These are phyloP conservation scores for Amanita phalloides DNA, from an alignment of 768 basidiomycete species.

Conservation along the genomic window DNA sequence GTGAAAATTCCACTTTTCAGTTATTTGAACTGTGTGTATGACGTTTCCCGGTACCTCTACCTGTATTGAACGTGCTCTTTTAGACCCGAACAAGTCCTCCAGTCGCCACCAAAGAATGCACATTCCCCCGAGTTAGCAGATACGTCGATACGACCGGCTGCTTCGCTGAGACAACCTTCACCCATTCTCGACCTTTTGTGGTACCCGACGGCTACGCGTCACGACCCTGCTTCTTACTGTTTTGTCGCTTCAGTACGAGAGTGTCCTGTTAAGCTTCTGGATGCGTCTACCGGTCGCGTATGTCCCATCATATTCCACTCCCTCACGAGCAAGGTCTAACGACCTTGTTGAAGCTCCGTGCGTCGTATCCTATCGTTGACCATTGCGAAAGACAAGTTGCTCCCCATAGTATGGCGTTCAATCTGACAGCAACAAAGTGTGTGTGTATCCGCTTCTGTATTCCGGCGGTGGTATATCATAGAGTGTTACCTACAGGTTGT, in stretches of 20 bases:
- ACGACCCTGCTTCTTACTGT: slow-evolving; percentile 60
- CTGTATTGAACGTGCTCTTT: not conserved
- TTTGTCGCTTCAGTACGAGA: slow-evolving; percentile 80
- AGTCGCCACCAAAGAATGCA: not conserved
- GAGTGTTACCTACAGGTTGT: slow-evolving; percentile 38
- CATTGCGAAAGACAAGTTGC: slow-evolving; percentile 89
- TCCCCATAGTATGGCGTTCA: slow-evolving; percentile 78
- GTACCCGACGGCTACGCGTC: slow-evolving; percentile 68
- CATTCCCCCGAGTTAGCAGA: not conserved
- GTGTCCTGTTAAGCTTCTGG: slow-evolving; percentile 75
- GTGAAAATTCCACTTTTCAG: slow-evolving; percentile 61
- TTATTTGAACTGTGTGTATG: slow-evolving; percentile 36
- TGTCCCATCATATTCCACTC: slow-evolving; percentile 9
- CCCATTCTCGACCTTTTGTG: slow-evolving; percentile 74
- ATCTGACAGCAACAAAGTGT: slow-evolving; percentile 54
- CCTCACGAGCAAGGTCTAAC: not conserved
- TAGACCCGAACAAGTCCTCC: not conserved
- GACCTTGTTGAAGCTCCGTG: slow-evolving; percentile 51
- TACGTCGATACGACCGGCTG: slow-evolving; percentile 8
- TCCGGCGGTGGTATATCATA: not conserved
- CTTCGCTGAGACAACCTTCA: slow-evolving; percentile 41
- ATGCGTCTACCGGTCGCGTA: slow-evolving; percentile 71
- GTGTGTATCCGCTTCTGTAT: slow-evolving; percentile 8
- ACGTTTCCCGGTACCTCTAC: not conserved
- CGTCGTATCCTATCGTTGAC: slow-evolving; percentile 87